phyloP scores from a whole-genome alignment of 139 green algal genomes.

The Gonium pectorale region DNA sequence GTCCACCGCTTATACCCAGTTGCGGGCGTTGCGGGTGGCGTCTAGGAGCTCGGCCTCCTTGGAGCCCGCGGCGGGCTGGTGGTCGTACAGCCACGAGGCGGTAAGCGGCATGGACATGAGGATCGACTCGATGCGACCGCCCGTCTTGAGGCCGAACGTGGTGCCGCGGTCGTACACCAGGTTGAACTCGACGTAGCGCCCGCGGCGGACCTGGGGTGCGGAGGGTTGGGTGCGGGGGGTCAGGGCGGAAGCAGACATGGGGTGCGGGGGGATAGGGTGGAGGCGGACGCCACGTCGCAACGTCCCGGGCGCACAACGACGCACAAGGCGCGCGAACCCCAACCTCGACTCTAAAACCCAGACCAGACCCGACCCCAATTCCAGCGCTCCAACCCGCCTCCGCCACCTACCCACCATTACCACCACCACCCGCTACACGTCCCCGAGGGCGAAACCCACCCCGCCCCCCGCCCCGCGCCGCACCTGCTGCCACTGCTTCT shows the following conservation, averaged over 20 bases:
- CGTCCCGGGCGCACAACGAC: too few relatives aligned
- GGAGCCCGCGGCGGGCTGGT: slow-evolving; percentile 73
- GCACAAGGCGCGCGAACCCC: too few relatives aligned
- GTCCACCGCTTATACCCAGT: slow-evolving; percentile 76
- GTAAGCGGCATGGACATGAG: slow-evolving; percentile 91
- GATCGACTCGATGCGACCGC: slow-evolving; percentile 97
- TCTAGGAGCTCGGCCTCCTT: slow-evolving; percentile 92
- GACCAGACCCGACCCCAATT: too few relatives aligned
- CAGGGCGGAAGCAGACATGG: too few relatives aligned
- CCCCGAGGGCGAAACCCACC: not conserved
- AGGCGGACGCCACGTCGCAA: too few relatives aligned
- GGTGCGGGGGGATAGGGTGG: too few relatives aligned
- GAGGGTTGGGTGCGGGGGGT: not conserved
- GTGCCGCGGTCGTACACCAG: slow-evolving; percentile 98
- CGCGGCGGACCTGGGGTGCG: slow-evolving; percentile 69
- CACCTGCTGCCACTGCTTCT: slow-evolving; percentile 98
- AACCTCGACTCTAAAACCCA: too few relatives aligned
- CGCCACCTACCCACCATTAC: too few relatives aligned
- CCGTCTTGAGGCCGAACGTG: slow-evolving; percentile 98
- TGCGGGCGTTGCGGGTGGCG: slow-evolving; percentile 81
- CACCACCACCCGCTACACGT: too few relatives aligned
- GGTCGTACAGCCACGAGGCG: slow-evolving; percentile 91
- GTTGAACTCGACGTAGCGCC: slow-evolving; percentile 99
- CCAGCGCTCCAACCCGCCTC: too few relatives aligned
- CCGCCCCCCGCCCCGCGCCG: slow-evolving; percentile 59